phyloP scores from a whole-genome alignment of 179 eudicot species.

The Sideroxylon spinosum region DNA sequence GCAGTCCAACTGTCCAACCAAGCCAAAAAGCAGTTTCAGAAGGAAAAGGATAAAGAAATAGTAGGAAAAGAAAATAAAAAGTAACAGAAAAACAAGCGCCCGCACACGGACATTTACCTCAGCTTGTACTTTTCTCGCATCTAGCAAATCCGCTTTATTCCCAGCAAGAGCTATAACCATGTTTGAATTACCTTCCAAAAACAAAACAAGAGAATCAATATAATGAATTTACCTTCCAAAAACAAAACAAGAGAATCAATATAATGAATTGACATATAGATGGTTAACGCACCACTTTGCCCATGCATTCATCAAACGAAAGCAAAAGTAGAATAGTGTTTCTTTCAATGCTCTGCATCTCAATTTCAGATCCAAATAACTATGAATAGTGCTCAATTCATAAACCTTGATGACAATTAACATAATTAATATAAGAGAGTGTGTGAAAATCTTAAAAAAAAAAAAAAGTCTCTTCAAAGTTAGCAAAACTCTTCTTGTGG shows the following conservation, averaged over 20 bases:
- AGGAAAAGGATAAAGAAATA: not conserved
- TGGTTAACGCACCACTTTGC: not conserved
- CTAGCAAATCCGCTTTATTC: conserved; percentile 39
- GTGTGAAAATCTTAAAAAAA: no score
- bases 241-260: not conserved
- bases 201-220: not conserved
- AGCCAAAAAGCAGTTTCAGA: not conserved
- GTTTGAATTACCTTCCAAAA: conserved; percentile 29
- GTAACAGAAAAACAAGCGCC: not conserved
- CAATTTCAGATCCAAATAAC: not conserved
- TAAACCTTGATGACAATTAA: not conserved
- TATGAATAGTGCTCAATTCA: not conserved
- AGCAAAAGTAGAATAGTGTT: not conserved
- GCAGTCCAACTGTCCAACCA: no score
- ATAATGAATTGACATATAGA: not conserved
- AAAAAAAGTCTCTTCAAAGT: no score
- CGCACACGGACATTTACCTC: conserved; percentile 30
- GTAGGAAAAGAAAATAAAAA: not conserved
- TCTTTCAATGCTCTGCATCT: conserved; percentile 1
- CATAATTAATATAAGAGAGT: not conserved
- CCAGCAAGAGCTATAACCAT: conserved; percentile 54
- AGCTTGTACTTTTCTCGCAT: conserved; percentile 34
- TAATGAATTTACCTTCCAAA: conserved; percentile 33
- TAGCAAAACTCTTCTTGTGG: no score
- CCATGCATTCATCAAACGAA: not conserved